Evolutionary conservation across 169 alveolate genomes (phyloP).

Genomic region (Amoebophrya sp.): DNA sequence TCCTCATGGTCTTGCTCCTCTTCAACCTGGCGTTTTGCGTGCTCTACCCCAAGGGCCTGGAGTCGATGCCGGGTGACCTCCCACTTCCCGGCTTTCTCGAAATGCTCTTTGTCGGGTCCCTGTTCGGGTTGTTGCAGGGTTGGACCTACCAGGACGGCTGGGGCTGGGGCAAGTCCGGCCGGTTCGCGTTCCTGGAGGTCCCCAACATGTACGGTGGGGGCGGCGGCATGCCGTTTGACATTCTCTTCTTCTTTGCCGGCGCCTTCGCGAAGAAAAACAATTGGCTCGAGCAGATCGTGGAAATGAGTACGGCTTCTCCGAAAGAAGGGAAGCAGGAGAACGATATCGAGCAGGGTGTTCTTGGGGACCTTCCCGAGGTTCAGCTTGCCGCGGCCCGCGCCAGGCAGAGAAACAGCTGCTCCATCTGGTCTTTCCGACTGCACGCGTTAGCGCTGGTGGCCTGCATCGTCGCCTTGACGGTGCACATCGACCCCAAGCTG

Average conservation of each 20-base stretch:
- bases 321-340: neutral
- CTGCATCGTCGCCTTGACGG: neutral
- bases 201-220: neutral
- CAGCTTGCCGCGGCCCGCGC: neutral
- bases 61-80: neutral
- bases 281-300: neutral
- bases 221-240: neutral
- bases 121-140: neutral
- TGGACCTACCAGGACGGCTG: neutral
- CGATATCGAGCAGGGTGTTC: neutral
- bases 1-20: neutral
- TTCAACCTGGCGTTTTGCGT: neutral
- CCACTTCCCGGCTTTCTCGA: neutral
- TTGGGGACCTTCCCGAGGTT: neutral
- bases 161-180: neutral
- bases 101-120: neutral
- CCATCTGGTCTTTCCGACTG: neutral
- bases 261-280: constrained; percentile 24
- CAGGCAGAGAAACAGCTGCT: neutral
- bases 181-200: neutral
- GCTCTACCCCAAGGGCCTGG: neutral
- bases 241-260: neutral
- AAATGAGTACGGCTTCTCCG: neutral
- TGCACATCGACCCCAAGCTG: neutral
- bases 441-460: neutral